Evolutionary conservation across 345 rosid species (phyloP).

Genomic region (Euphorbia lathyris): DNA sequence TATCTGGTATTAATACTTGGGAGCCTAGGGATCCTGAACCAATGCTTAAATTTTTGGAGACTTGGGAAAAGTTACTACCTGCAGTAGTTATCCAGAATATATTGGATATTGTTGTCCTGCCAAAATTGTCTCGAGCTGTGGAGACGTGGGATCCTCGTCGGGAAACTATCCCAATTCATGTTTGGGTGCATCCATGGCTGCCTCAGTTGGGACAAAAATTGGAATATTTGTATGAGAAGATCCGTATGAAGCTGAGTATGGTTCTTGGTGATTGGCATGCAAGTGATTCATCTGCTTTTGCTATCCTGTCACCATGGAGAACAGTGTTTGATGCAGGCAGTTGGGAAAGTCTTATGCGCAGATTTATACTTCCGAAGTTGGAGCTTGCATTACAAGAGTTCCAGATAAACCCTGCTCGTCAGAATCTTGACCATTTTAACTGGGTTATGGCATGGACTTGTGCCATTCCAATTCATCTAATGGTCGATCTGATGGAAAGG

Average conservation of each 20-base stretch:
- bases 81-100: slow-evolving; percentile 57
- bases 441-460: slow-evolving; percentile 89
- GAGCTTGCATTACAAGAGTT: slow-evolving; percentile 80
- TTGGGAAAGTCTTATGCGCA: slow-evolving; percentile 89
- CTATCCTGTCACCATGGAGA: slow-evolving; percentile 90
- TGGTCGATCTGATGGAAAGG: slow-evolving; percentile 88
- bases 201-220: slow-evolving; percentile 73
- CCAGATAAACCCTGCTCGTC: slow-evolving; percentile 72
- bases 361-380: slow-evolving; percentile 88
- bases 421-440: slow-evolving; percentile 64
- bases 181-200: slow-evolving; percentile 96
- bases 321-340: slow-evolving; percentile 76
- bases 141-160: slow-evolving; percentile 81
- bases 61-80: slow-evolving; percentile 77
- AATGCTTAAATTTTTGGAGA: slow-evolving; percentile 84
- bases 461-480: slow-evolving; percentile 75
- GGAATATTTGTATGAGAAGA: slow-evolving; percentile 74
- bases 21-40: slow-evolving; percentile 92
- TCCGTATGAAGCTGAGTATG: slow-evolving; percentile 72
- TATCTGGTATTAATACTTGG: slow-evolving; percentile 84
- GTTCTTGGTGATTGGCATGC: slow-evolving; percentile 97
- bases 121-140: slow-evolving; percentile 78
- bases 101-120: slow-evolving; percentile 61
- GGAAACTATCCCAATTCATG: slow-evolving; percentile 81
- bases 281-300: slow-evolving; percentile 73